Percentiles rank a stretch among this genome's conserved stretches.
Evolutionary conservation across 257 asterid genomes (phyloP).

Genomic region (Solanum neorickii): DNA sequence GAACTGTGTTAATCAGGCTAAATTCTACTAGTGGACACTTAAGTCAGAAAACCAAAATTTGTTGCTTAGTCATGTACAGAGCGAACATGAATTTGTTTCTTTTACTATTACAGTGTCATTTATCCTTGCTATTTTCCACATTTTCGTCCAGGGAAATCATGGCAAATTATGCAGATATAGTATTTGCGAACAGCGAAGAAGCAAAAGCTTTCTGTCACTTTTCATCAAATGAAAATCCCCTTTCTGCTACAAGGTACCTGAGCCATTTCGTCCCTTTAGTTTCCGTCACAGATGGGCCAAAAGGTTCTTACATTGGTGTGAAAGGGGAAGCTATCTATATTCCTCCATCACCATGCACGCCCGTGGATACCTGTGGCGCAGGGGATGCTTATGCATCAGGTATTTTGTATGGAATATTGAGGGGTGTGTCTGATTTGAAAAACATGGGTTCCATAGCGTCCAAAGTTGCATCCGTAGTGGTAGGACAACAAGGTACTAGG

Average conservation of each 20-base stretch:
- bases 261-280: slow-evolving; percentile 95
- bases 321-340: slow-evolving; percentile 84
- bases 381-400: slow-evolving; percentile 99
- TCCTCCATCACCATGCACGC: slow-evolving; percentile 82
- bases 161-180: slow-evolving; percentile 79
- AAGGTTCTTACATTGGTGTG: slow-evolving; percentile 84
- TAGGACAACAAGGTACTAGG: slow-evolving; percentile 92
- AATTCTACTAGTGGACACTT: not conserved
- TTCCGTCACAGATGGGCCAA: slow-evolving; percentile 89
- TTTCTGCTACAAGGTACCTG: slow-evolving; percentile 73
- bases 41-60: not conserved
- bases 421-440: slow-evolving; percentile 59
- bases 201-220: slow-evolving; percentile 79
- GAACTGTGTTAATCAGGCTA: not conserved
- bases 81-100: not conserved
- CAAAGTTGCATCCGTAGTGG: slow-evolving; percentile 85
- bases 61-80: not conserved
- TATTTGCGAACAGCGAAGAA: slow-evolving; percentile 86
- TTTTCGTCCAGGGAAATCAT: slow-evolving; percentile 58
- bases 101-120: not conserved
- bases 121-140: not conserved
- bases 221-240: slow-evolving; percentile 60
- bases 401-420: slow-evolving; percentile 59
- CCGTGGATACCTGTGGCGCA: slow-evolving; percentile 93
- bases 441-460: slow-evolving; percentile 81